Conservation (phyloP, 352 stramenopile species). For the Peronosclerospora sorghi region DNA sequence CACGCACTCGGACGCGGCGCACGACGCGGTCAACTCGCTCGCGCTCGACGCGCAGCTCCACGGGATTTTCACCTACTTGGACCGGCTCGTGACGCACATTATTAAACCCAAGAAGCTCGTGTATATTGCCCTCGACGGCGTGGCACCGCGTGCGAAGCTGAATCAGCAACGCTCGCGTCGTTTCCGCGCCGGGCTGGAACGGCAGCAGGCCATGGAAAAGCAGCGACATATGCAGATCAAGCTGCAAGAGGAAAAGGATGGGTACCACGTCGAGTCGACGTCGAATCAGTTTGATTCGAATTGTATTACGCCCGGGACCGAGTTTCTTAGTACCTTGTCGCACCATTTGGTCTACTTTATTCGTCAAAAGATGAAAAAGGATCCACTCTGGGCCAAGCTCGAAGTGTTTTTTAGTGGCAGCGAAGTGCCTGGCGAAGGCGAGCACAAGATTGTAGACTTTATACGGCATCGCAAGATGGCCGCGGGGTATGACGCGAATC, state of each 20-base stretch:
- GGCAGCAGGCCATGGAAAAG: constrained; percentile 59
- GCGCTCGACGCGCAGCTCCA: constrained; percentile 93
- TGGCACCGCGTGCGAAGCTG: constrained; percentile 97
- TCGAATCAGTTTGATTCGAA: constrained; percentile 95
- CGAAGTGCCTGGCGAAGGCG: constrained; percentile 97
- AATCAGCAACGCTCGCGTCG: constrained; percentile 98
- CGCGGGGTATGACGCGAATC: constrained; percentile 89
- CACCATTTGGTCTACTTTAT: constrained; percentile 88
- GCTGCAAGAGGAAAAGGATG: constrained; percentile 70
- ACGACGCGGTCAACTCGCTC: constrained; percentile 85
- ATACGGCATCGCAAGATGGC: constrained; percentile 90
- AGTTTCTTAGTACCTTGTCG: constrained; percentile 96
- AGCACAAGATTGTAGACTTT: constrained; percentile 99
- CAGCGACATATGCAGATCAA: constrained; percentile 57
- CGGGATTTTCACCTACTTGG: constrained; percentile 85
- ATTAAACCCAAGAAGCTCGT: constrained; percentile 94
- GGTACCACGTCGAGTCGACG: constrained; percentile 11
- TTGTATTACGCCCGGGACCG: constrained; percentile 99
- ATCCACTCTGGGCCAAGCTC: constrained; percentile 92
- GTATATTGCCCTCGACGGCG: constrained; percentile 98
- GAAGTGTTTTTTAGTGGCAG: constrained; percentile 95
- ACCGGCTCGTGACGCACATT: constrained; percentile 94
- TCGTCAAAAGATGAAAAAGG: constrained; percentile 91
- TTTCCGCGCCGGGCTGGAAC: constrained; percentile 84
- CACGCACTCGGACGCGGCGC: constrained; percentile 92